Evolutionary conservation across 2,329 filamentous ascomycete species (phyloP).

Genomic region (Mycogone perniciosa): DNA sequence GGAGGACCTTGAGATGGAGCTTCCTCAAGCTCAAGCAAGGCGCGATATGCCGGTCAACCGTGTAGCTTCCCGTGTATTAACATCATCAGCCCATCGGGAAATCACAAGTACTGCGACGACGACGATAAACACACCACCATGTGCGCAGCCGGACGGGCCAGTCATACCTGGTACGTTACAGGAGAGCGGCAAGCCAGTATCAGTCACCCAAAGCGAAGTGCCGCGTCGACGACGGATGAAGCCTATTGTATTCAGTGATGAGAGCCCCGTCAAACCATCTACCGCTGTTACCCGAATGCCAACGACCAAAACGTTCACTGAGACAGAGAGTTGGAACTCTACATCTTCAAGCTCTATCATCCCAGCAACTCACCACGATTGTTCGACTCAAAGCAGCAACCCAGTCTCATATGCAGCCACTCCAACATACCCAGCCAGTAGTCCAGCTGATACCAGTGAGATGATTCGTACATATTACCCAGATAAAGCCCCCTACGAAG

Average conservation of each 20-base stretch:
- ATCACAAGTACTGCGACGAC: neutral
- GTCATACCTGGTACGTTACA: neutral
- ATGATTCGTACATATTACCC: no score
- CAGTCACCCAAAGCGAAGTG: neutral
- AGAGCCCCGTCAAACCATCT: slow-evolving; percentile 11
- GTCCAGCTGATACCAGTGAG: no score
- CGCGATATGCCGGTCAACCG: slow-evolving; percentile 20
- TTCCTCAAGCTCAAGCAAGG: slow-evolving; percentile 24
- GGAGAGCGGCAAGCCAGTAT: neutral
- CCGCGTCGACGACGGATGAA: slow-evolving; percentile 22
- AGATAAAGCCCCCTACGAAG: no score
- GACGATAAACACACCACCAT: slow-evolving; percentile 24
- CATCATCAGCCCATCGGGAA: slow-evolving; percentile 1
- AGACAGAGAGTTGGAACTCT: slow-evolving; percentile 20
- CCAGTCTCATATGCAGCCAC: neutral
- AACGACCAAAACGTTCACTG: slow-evolving; percentile 19
- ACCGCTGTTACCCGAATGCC: slow-evolving; percentile 17
- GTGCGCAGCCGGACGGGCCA: slow-evolving; percentile 21
- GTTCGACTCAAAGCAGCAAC: neutral
- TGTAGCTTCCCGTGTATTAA: slow-evolving; percentile 10
- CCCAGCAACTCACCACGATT: slow-evolving; percentile 18
- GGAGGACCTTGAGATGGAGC: slow-evolving; percentile 32
- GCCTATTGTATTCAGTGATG: slow-evolving; percentile 18
- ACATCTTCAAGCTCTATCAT: slow-evolving; percentile 26
- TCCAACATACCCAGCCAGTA: no score